phyloP scores from a whole-genome alignment of 257 asterid species.

The Solanum lycopersicoides region DNA sequence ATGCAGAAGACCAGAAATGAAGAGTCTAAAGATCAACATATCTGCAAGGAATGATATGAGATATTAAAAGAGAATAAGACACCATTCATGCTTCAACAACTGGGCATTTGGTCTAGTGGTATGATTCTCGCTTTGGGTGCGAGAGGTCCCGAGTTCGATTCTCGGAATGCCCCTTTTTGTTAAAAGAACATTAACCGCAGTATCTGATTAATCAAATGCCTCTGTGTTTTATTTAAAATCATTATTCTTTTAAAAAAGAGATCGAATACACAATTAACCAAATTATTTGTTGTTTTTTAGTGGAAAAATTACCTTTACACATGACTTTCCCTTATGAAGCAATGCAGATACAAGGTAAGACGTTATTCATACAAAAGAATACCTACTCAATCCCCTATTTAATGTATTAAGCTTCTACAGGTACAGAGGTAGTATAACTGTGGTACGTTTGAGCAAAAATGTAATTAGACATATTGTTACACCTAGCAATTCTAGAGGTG shows the following conservation, averaged over 20 bases:
- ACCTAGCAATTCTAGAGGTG: background rate
- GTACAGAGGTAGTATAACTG: background rate
- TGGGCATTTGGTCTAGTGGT: no score
- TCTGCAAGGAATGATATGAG: background rate
- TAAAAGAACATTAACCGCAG: no score
- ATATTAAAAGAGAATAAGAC: no score
- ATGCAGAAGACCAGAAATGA: background rate
- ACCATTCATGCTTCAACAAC: no score
- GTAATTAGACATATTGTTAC: background rate
- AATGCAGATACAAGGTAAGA: background rate
- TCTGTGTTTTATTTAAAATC: no score
- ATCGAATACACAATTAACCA: no score
- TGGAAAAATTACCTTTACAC: no score
- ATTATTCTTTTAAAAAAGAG: no score
- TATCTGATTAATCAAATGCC: no score
- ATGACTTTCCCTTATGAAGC: background rate
- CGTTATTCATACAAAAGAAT: background rate
- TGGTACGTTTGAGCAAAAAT: background rate
- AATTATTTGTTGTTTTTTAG: no score
- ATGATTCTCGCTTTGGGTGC: constrained; percentile 81
- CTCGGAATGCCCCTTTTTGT: constrained; percentile 36
- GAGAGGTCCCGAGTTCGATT: constrained; percentile 76
- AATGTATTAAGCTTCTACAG: background rate
- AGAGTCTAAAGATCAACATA: no score
- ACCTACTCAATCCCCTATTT: background rate